Evolutionary conservation across 805 yeast genomes (phyloP).

Genomic region (Yarrowia sp.): DNA sequence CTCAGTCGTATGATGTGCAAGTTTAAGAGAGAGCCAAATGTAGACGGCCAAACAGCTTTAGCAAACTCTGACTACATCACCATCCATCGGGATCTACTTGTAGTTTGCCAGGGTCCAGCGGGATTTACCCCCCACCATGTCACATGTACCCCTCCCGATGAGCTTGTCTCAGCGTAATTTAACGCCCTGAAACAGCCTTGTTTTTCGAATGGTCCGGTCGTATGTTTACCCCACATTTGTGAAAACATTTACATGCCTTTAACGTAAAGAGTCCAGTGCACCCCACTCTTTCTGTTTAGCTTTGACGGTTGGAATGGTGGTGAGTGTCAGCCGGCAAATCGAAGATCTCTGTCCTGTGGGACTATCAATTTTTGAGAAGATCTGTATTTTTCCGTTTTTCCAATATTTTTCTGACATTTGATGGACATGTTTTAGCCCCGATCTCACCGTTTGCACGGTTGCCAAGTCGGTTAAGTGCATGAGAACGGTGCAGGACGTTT

Average conservation of each 20-base stretch:
- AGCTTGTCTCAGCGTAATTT: background rate
- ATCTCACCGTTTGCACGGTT: background rate
- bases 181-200: background rate
- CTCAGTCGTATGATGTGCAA: conserved; percentile 6
- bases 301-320: background rate
- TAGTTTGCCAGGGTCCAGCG: background rate
- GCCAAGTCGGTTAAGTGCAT: conserved; percentile 12
- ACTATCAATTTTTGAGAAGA: background rate
- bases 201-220: background rate
- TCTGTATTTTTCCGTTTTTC: too few species aligned
- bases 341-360: too few species aligned
- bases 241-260: background rate
- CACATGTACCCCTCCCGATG: background rate
- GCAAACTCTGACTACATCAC: too few species aligned
- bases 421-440: background rate
- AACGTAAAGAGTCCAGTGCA: background rate
- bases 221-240: background rate
- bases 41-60: background rate
- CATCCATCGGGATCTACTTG: background rate
- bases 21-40: conserved; percentile 5
- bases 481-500: background rate
- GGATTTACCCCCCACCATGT: background rate
- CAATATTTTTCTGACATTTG: background rate
- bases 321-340: background rate
- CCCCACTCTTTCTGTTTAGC: background rate